Evolutionary conservation across 1,284 basidiomycete genomes (phyloP).

Genomic region (Melampsora occidentalis): DNA sequence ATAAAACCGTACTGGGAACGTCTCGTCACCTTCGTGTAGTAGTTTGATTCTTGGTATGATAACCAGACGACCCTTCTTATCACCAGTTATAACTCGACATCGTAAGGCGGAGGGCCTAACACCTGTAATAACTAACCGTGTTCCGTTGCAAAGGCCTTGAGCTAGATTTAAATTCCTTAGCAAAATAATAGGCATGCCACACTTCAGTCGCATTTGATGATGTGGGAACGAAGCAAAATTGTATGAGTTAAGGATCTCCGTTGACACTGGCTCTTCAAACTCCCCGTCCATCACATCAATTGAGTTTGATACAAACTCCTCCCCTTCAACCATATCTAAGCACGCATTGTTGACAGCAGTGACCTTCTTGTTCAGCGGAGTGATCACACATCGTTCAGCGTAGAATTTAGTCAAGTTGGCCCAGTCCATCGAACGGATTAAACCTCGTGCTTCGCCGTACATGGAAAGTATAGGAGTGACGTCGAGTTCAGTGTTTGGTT

Average conservation of each 20-base stretch:
- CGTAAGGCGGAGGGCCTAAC: not conserved
- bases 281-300: not conserved
- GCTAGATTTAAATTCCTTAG: not conserved
- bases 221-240: not conserved
- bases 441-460: too few relatives aligned
- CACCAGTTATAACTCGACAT: not conserved
- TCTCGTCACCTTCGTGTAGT: not conserved
- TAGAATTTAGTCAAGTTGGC: too few relatives aligned
- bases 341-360: too few relatives aligned
- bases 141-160: constrained; percentile 9
- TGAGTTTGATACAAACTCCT: not conserved
- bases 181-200: not conserved
- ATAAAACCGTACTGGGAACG: not conserved
- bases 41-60: constrained; percentile 2
- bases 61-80: too few relatives aligned
- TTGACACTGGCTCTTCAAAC: not conserved
- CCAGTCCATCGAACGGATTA: too few relatives aligned
- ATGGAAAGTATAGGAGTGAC: too few relatives aligned
- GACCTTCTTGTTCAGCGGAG: too few relatives aligned
- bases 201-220: not conserved
- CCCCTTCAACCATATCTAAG: too few relatives aligned
- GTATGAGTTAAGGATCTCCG: not conserved
- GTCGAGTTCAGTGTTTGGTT: too few relatives aligned
- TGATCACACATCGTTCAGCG: too few relatives aligned
- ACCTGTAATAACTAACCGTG: not conserved